Evolutionary conservation across 495 filamentous ascomycete genomes (phyloP).

Genomic region (Penicillium riverlandense): DNA sequence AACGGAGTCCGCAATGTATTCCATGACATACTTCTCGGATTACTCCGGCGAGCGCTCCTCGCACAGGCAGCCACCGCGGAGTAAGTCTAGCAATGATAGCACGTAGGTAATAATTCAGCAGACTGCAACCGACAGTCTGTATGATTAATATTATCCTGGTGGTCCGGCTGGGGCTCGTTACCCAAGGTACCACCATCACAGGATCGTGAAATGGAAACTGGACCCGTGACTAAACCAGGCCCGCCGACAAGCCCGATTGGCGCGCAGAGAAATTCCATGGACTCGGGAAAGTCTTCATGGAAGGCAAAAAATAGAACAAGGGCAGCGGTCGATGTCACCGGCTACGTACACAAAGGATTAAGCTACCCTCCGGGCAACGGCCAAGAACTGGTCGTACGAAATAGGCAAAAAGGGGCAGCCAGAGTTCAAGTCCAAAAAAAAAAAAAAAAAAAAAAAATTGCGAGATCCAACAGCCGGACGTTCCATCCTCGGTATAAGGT

Average conservation of each 20-base stretch:
- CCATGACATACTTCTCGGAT: slow-evolving; percentile 1
- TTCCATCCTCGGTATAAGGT: slow-evolving; percentile 6
- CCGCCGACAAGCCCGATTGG: slow-evolving; percentile 7
- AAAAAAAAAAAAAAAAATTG: slow-evolving; percentile 5
- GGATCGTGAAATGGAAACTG: slow-evolving; percentile 1
- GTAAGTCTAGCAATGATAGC: not conserved
- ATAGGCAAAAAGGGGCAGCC: slow-evolving; percentile 1
- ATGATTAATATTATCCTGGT: slow-evolving; percentile 14
- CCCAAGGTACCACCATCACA: slow-evolving; percentile 9
- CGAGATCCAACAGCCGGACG: not conserved
- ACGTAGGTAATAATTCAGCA: not conserved
- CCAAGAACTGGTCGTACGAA: slow-evolving; percentile 2
- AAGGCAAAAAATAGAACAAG: not conserved
- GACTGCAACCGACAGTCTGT: not conserved
- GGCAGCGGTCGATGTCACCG: slow-evolving; percentile 1
- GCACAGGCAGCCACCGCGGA: too few species aligned
- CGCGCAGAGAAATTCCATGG: not conserved
- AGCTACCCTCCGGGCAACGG: slow-evolving; percentile 9
- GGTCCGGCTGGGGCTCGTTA: slow-evolving; percentile 4
- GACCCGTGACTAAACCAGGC: slow-evolving; percentile 5
- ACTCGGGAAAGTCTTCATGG: not conserved
- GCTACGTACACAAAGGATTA: slow-evolving; percentile 9
- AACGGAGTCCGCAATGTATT: not conserved
- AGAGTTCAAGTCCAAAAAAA: slow-evolving; percentile 1
- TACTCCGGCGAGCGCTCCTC: not conserved